A percentile compares a stretch with the other conserved stretches of the same genome.
Conservation (phyloP, 345 rosid genomes). For the Eutrema yunnanense region DNA sequence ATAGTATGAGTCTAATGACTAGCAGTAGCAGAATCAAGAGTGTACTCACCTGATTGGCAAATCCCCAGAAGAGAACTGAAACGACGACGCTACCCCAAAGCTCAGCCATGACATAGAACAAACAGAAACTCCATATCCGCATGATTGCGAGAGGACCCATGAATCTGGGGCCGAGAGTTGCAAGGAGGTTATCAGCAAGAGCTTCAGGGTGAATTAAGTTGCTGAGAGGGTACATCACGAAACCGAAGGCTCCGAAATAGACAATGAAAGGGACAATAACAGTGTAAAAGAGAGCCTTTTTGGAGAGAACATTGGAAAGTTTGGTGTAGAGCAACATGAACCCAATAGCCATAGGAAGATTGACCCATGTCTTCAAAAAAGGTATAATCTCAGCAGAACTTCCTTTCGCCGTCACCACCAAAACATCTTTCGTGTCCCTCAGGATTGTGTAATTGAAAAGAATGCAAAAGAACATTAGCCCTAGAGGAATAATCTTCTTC, state of each 20-base stretch:
- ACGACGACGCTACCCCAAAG: conserved; percentile 98
- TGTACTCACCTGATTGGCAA: conserved; percentile 83
- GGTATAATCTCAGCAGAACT: conserved; percentile 99
- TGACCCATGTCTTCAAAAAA: conserved; percentile 93
- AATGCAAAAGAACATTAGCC: conserved; percentile 94
- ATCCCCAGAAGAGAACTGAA: conserved; percentile 97
- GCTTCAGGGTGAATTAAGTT: conserved; percentile 77
- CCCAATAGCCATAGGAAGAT: conserved; percentile 97
- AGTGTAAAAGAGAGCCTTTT: conserved; percentile 78
- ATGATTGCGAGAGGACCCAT: conserved; percentile 94
- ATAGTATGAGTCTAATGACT: not conserved
- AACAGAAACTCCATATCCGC: conserved; percentile 96
- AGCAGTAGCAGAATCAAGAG: not conserved
- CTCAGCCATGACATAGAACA: conserved; percentile 99
- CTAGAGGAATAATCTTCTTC: conserved; percentile 85
- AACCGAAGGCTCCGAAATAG: conserved; percentile 94
- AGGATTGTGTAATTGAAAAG: conserved; percentile 92
- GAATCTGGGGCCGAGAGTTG: conserved; percentile 73
- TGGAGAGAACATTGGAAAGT: conserved; percentile 70
- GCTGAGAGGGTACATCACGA: conserved; percentile 88
- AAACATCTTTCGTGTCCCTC: conserved; percentile 94
- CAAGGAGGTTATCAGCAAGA: conserved; percentile 75
- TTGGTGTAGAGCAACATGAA: conserved; percentile 87
- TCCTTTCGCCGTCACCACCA: conserved; percentile 95
- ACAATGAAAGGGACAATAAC: conserved; percentile 87